Base-by-base conservation (phyloP, 768 basidiomycete species). In the Naganishia vishniacii region DNA sequence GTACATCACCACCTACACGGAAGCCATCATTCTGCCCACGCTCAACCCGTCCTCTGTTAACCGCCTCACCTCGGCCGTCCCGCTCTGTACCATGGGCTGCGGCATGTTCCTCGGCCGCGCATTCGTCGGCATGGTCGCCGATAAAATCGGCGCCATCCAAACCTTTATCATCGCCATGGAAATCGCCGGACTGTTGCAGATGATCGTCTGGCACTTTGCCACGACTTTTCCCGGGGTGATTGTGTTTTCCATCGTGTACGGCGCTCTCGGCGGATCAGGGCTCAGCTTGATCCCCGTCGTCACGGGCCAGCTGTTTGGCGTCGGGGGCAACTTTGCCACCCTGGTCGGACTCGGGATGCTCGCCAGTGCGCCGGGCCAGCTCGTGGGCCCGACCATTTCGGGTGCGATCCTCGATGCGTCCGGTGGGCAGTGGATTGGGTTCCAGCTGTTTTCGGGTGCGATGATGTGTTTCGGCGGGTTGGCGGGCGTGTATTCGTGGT, bases 151-250 rank as follows among this genome's bases (percentile, higher is more conserved):
- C 40, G 42, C 61, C 26, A 63, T 61, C 29, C 65, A 67, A 28
- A 67, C 61, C 45, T 51, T 67, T 6, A 34, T 67, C 34, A 46
- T 67, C 42, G 62, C 48, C 31, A 56, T 67, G 25, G 61, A 59
- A 34, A 62, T 67, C 61, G 65, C 65, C 4, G 65, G 65, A 1
- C 45, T 67, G 16, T 48, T 63, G 1, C 65, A 67, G 28, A 62
- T 67, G 28, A 46, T 63, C 34, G 61, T 40, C 11, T 67, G 65
- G 65, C 65, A 67, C 45, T 67, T 62, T 26, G 65, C 65, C 31
- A 67, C 60, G 40, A 62, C 18, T 13, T 67, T 59, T 32, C 32
- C 28, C 29, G 61, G 61, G 18, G 48, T 62, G 37, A 34, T 61
- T 44, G 61, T 26, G 34, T 67, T 67, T 25, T 51, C 65, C 15